Evolutionary conservation across 331 rosid species (phyloP).

Genomic region (Malus hybrid): DNA sequence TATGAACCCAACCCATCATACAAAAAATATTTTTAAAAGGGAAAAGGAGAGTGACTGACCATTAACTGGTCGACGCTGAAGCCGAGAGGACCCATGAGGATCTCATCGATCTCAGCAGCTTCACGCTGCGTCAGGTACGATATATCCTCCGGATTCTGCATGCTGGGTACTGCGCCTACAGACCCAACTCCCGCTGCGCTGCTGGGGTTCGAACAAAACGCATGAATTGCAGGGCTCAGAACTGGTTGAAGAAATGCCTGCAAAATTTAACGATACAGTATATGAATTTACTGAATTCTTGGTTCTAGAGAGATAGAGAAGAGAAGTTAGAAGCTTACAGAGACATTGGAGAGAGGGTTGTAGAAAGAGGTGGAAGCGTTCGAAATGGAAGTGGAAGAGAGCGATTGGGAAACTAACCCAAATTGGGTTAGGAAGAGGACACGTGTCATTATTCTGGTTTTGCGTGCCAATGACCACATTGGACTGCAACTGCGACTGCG

Average conservation of each 20-base stretch:
- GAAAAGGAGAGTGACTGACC: constrained; percentile 33
- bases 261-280: neutral
- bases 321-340: constrained; percentile 20
- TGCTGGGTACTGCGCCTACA: constrained; percentile 4
- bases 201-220: constrained; percentile 26
- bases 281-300: neutral
- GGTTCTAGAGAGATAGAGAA: neutral
- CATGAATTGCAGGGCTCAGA: constrained; percentile 26
- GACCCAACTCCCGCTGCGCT: constrained; percentile 4
- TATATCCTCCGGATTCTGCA: constrained; percentile 47
- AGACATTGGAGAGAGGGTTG: constrained; percentile 20
- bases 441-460: constrained; percentile 38
- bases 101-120: constrained; percentile 86
- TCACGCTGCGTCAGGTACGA: constrained; percentile 70
- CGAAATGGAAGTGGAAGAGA: neutral
- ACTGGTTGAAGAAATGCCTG: constrained; percentile 39
- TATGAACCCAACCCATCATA: neutral
- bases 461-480: constrained; percentile 38
- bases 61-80: constrained; percentile 85
- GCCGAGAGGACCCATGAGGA: constrained; percentile 94
- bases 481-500: neutral
- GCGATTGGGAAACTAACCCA: constrained; percentile 10
- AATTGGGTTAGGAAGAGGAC: constrained; percentile 18
- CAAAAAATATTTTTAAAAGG: neutral
- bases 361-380: constrained; percentile 20